phyloP scores from a whole-genome alignment of 164 flowering plant species.

The Stephania cephalantha region DNA sequence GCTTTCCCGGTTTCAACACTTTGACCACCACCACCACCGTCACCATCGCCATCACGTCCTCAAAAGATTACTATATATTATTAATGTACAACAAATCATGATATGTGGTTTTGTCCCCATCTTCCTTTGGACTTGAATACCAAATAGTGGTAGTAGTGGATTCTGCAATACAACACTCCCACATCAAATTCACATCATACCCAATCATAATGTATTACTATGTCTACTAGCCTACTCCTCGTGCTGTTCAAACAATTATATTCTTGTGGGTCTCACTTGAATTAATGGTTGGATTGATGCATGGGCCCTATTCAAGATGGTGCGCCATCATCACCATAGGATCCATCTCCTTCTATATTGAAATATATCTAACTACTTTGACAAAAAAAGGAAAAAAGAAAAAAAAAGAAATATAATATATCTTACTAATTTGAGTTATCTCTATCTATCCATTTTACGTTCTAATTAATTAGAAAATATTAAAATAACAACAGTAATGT shows the following conservation, averaged over 20 bases:
- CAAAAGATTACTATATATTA: too few species aligned
- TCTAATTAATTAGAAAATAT: too few species aligned
- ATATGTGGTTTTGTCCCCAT: not conserved
- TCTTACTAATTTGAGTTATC: too few species aligned
- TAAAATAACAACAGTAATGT: too few species aligned
- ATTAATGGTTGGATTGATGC: not conserved
- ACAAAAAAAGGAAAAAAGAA: too few species aligned
- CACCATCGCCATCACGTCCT: too few species aligned
- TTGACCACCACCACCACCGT: not conserved
- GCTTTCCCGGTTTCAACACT: slow-evolving; percentile 1
- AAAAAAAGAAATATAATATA: too few species aligned
- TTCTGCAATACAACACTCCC: too few species aligned
- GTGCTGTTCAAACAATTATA: too few species aligned
- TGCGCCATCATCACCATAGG: not conserved
- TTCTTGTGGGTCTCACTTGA: too few species aligned
- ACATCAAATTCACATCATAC: not conserved
- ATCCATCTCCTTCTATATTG: not conserved
- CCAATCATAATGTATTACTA: not conserved
- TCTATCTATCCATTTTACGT: too few species aligned
- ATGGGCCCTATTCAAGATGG: not conserved
- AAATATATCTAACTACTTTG: too few species aligned
- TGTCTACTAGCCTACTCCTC: not conserved
- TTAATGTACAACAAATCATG: not conserved
- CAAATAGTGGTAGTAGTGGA: not conserved
- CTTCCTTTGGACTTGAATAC: not conserved